These are phyloP conservation scores for Podospora appendiculata DNA, from an alignment of 495 filamentous ascomycete species.

Conservation along the genomic window DNA sequence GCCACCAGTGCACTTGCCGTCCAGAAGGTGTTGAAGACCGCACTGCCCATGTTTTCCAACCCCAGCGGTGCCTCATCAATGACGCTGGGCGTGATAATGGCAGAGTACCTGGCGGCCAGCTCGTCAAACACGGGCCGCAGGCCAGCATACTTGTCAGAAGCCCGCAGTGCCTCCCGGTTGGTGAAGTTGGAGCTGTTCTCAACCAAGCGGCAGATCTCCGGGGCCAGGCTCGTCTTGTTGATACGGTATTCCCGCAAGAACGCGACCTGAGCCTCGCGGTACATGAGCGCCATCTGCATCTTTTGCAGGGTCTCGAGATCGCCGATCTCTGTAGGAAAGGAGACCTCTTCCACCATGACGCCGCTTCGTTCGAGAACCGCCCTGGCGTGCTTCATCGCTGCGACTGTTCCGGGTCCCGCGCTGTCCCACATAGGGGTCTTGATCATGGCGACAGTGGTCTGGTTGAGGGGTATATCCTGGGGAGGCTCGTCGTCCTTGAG, in stretches of 20 bases:
- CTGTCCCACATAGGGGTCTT: conserved; percentile 41
- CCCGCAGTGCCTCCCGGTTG: conserved; percentile 31
- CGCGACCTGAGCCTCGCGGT: conserved; percentile 31
- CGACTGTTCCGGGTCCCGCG: conserved; percentile 37
- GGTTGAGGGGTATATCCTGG: conserved; percentile 19
- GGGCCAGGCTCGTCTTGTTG: conserved; percentile 31
- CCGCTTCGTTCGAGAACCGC: conserved; percentile 21
- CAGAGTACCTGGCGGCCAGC: conserved; percentile 36
- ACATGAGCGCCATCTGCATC: conserved; percentile 18
- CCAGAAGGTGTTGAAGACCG: conserved; percentile 31
- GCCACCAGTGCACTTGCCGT: conserved; percentile 12
- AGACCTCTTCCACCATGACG: background rate
- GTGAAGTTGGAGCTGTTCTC: conserved; percentile 31
- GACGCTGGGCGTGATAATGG: conserved; percentile 41
- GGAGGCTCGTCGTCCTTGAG: conserved; percentile 37
- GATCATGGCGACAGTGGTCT: conserved; percentile 38
- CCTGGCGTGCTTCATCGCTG: conserved; percentile 33
- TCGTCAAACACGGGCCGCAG: conserved; percentile 39
- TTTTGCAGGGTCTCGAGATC: background rate
- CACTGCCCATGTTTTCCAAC: conserved; percentile 32
- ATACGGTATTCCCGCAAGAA: conserved; percentile 40
- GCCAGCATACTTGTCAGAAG: conserved; percentile 35
- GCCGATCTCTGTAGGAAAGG: background rate
- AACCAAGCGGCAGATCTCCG: conserved; percentile 31
- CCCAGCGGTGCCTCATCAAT: conserved; percentile 43